Percentiles rank a stretch among this genome's conserved stretches.
Evolutionary conservation across 345 rosid genomes (phyloP).

Genomic region (Gossypium bickii): DNA sequence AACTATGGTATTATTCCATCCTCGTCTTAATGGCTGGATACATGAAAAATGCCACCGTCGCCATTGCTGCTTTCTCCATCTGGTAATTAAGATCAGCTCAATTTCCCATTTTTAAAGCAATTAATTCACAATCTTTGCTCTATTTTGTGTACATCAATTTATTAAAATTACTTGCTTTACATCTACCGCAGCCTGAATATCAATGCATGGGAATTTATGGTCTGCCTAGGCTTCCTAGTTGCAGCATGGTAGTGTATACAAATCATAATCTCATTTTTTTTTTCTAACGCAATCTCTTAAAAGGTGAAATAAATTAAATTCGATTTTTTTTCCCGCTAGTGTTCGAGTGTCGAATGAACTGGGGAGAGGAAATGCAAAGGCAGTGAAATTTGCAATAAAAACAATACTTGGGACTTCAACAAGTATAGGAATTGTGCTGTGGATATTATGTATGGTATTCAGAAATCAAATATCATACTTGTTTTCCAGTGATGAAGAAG

Average conservation of each 20-base stretch:
- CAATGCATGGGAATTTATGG: slow-evolving; percentile 29
- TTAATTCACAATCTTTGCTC: background rate
- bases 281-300: background rate
- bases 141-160: background rate
- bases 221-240: slow-evolving; percentile 36
- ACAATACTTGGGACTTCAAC: slow-evolving; percentile 22
- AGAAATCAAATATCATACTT: slow-evolving; percentile 23
- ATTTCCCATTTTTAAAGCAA: background rate
- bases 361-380: slow-evolving; percentile 38
- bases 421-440: slow-evolving; percentile 28
- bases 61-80: slow-evolving; percentile 38
- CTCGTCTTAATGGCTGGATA: slow-evolving; percentile 38
- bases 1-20: slow-evolving; percentile 34
- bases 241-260: slow-evolving; percentile 23
- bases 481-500: slow-evolving; percentile 30
- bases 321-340: slow-evolving; percentile 16
- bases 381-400: slow-evolving; percentile 34
- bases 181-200: slow-evolving; percentile 33
- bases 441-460: slow-evolving; percentile 29
- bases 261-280: background rate
- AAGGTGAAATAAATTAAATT: background rate
- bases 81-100: slow-evolving; percentile 20
- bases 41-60: slow-evolving; percentile 31
- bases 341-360: slow-evolving; percentile 49
- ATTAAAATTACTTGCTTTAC: background rate